phyloP scores from a whole-genome alignment of 1,139 yeast genomes.

The Zygosaccharomyces pseudobailii region DNA sequence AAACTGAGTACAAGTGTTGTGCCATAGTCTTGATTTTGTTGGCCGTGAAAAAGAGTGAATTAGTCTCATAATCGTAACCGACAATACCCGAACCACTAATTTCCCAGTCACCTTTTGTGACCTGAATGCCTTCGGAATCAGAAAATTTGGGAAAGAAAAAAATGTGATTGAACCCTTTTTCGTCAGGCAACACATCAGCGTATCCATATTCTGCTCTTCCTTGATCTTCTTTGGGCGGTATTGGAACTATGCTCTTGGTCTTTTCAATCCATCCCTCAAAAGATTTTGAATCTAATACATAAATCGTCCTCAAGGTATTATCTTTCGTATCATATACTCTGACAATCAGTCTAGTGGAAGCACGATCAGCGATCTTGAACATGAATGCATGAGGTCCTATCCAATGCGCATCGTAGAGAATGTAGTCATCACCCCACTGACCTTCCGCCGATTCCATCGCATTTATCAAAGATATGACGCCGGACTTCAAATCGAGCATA shows the following conservation, averaged over 20 bases:
- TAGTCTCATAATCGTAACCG: slow-evolving; percentile 49
- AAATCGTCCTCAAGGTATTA: slow-evolving; percentile 37
- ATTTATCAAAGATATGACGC: slow-evolving; percentile 28
- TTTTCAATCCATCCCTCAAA: slow-evolving; percentile 55
- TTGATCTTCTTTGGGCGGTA: slow-evolving; percentile 36
- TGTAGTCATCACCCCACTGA: slow-evolving; percentile 8
- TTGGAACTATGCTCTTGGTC: slow-evolving; percentile 23
- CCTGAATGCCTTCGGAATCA: slow-evolving; percentile 41
- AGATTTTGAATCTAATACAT: slow-evolving; percentile 41
- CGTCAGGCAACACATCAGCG: slow-evolving; percentile 65
- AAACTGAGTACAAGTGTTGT: slow-evolving; percentile 51
- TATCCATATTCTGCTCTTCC: slow-evolving; percentile 51
- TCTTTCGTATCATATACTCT: slow-evolving; percentile 40
- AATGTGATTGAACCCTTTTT: slow-evolving; percentile 58
- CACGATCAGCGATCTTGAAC: slow-evolving; percentile 66
- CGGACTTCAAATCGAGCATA: slow-evolving; percentile 40
- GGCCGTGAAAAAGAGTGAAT: slow-evolving; percentile 58
- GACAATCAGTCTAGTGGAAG: slow-evolving; percentile 50
- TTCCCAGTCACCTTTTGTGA: slow-evolving; percentile 69
- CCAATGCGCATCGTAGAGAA: slow-evolving; percentile 71
- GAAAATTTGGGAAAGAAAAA: slow-evolving; percentile 55
- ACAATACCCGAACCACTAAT: slow-evolving; percentile 51
- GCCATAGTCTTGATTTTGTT: slow-evolving; percentile 54
- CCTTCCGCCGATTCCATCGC: slow-evolving; percentile 14
- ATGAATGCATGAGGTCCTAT: slow-evolving; percentile 50